A percentile compares a stretch with the other conserved stretches of the same genome.
phyloP scores from a whole-genome alignment of 2,329 filamentous ascomycete genomes.

The Diaporthe longicolla region DNA sequence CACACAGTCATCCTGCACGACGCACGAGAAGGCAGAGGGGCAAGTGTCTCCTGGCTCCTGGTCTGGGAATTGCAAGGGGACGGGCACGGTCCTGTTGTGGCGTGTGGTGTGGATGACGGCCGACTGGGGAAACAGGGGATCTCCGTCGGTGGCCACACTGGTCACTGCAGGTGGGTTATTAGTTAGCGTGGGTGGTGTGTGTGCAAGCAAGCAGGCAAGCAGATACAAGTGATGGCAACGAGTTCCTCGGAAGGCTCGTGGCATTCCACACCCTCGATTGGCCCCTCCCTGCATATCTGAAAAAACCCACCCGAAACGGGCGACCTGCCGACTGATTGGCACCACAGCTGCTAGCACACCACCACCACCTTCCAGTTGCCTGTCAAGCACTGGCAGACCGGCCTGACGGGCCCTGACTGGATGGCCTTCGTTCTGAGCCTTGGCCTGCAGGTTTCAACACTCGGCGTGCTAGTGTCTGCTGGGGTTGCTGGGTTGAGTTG shows the following conservation, averaged over 20 bases:
- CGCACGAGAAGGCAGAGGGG: not conserved
- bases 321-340: slow-evolving; percentile 11
- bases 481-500: not conserved
- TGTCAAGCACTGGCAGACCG: not conserved
- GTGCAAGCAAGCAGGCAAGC: too few species aligned
- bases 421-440: not conserved
- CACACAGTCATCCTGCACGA: slow-evolving; percentile 6
- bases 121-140: slow-evolving; percentile 31
- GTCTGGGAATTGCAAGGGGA: slow-evolving; percentile 23
- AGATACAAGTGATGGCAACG: not conserved
- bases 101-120: slow-evolving; percentile 32
- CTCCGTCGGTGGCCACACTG: not conserved
- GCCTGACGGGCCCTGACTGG: too few species aligned
- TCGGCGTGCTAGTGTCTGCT: slow-evolving; percentile 29
- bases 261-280: slow-evolving; percentile 22
- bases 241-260: not conserved
- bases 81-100: slow-evolving; percentile 25
- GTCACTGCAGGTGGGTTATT: slow-evolving; percentile 1
- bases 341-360: not conserved
- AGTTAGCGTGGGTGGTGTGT: not conserved
- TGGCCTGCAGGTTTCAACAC: slow-evolving; percentile 32
- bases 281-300: not conserved
- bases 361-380: not conserved
- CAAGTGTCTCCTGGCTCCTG: not conserved
- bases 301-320: slow-evolving; percentile 20